Percentiles rank a stretch among this genome's conserved stretches.
These are phyloP conservation scores for Epicoccum sorghinum DNA, from an alignment of 2,329 filamentous ascomycete species.

Conservation along the genomic window DNA sequence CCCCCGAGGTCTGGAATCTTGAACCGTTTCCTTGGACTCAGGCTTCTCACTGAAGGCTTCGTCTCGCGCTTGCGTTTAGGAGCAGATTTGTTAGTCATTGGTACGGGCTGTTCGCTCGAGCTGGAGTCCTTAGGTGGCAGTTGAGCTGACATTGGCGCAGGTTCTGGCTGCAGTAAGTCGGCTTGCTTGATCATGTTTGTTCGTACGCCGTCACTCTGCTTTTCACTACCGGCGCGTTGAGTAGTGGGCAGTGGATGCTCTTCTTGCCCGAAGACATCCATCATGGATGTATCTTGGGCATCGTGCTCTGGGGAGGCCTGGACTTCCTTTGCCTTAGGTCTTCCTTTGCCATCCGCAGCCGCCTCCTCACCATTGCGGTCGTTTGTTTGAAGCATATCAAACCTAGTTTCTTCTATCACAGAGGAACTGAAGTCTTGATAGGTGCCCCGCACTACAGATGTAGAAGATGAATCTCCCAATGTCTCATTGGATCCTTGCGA, in stretches of 20 bases:
- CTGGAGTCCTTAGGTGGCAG: conserved; percentile 14
- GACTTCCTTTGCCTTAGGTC: background rate
- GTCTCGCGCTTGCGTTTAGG: conserved; percentile 32
- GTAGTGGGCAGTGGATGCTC: background rate
- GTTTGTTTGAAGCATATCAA: background rate
- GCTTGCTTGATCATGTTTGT: background rate
- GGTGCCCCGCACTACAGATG: conserved; percentile 34
- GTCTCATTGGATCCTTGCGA: conserved; percentile 19
- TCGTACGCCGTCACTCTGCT: background rate
- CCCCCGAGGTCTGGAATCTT: background rate
- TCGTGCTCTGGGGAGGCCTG: background rate
- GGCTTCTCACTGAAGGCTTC: conserved; percentile 18
- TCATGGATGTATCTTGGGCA: background rate
- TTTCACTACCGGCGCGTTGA: background rate
- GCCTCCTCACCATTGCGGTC: background rate
- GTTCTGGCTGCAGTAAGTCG: conserved; percentile 8
- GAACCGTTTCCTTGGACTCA: no score
- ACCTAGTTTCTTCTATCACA: conserved; percentile 2
- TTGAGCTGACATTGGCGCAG: conserved; percentile 20
- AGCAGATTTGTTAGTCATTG: background rate
- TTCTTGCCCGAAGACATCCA: background rate
- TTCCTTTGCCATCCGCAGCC: background rate
- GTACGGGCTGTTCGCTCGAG: conserved; percentile 8
- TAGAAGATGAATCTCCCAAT: conserved; percentile 29
- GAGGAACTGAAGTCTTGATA: conserved; percentile 23